Base-by-base conservation (phyloP, 257 asterid species). In the Gardenia jasminoides region DNA sequence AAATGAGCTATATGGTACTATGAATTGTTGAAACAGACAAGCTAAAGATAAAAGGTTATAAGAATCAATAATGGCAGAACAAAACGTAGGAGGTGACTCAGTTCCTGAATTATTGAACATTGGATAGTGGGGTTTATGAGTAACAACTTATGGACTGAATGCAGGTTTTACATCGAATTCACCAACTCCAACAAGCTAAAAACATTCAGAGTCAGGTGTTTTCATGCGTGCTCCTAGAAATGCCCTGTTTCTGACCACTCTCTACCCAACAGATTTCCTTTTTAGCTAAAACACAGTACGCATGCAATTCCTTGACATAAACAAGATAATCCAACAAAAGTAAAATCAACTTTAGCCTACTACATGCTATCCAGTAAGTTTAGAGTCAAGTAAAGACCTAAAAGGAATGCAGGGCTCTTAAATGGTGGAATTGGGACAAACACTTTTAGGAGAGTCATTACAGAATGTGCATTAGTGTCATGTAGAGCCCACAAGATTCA, bases 11-110 rank as follows among this genome's bases (percentile, higher is more conserved):
- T 43, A 12, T n/a, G 36, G 50, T 39, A 15, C 12, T 78, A 69
- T n/a, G 67, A 73, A 73, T 36, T n/a, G 15, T 76, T 44, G 56
- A 30, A 68, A 47, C 22, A 48, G 56, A 77, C 17, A 33, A 54
- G 41, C 9, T n/a, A 2, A 44, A 44, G 10, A 36, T 41, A n/a
- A 39, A 54, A 36, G 58, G 59, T 9, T n/a, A 48, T 7, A n/a
- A 78, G 33, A 76, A 76, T 10, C 1, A 41, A n/a, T 11, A 19
- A 52, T 12, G 19, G 41, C 70, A 61, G 58, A 46, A 2, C 50
- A 46, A 0, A 58, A 13, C 61, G 20, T 2, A 77, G 70, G n/a
- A 61, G 30, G 44, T 58, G 26, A 39, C 43, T 17, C 12, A 36
- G 68, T 10, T 39, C 41, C 54, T 19, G 52, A 30, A 43, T 3